Conservation (phyloP, 371 early-diverging fungal genomes). For the Batkoa obscura region DNA sequence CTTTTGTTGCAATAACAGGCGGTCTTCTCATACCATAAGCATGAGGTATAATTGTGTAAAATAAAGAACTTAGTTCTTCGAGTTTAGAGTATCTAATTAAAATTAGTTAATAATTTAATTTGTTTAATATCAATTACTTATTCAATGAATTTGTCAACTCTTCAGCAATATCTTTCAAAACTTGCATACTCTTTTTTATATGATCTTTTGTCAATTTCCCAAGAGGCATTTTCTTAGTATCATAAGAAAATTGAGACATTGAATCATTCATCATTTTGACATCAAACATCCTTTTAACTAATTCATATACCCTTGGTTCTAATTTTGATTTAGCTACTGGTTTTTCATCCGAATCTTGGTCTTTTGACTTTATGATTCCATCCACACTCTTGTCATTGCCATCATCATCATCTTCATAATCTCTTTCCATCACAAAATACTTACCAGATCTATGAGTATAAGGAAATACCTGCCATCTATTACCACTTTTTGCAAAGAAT, state of each 20-base stretch:
- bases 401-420: too few species aligned
- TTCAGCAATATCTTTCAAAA: slow-evolving; percentile 22
- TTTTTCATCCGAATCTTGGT: background rate
- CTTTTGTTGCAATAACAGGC: slow-evolving; percentile 22
- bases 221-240: slow-evolving; percentile 34
- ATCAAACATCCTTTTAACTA: background rate
- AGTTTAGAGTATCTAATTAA: background rate
- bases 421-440: slow-evolving; percentile 7
- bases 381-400: background rate
- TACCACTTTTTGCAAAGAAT: slow-evolving; percentile 35
- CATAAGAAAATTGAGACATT: slow-evolving; percentile 9
- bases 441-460: slow-evolving; percentile 14
- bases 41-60: slow-evolving; percentile 34
- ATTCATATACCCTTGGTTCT: too few species aligned
- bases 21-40: slow-evolving; percentile 18
- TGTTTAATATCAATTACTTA: background rate
- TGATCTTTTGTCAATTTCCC: slow-evolving; percentile 34
- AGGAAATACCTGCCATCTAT: slow-evolving; percentile 18
- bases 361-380: background rate
- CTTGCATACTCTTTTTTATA: slow-evolving; percentile 23
- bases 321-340: too few species aligned
- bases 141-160: slow-evolving; percentile 7
- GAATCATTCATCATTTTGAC: background rate
- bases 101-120: background rate
- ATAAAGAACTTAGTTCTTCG: slow-evolving; percentile 17